These are phyloP conservation scores for Bothriochloa decipiens DNA, from an alignment of 176 grass and related monocot genomes.

Conservation along the genomic window DNA sequence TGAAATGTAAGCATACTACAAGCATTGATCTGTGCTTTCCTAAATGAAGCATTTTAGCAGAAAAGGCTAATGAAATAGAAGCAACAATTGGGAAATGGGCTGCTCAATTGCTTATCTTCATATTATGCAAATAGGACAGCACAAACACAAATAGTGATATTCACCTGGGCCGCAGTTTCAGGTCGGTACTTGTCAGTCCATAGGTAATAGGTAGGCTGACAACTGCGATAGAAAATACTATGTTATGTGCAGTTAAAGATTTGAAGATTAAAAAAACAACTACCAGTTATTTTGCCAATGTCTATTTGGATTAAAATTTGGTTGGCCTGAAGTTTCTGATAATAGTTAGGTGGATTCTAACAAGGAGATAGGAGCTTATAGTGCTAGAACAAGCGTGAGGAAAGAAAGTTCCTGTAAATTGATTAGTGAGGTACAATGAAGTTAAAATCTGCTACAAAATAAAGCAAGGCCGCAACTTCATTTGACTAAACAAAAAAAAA, in stretches of 20 bases:
- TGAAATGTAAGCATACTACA: slow-evolving; percentile 27
- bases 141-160: slow-evolving; percentile 36
- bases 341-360: neutral
- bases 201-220: slow-evolving; percentile 50
- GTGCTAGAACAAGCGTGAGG: neutral
- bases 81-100: neutral
- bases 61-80: slow-evolving; percentile 28
- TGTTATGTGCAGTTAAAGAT: neutral
- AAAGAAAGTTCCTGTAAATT: neutral
- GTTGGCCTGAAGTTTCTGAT: neutral
- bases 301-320: slow-evolving; percentile 16
- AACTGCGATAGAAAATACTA: slow-evolving; percentile 46
- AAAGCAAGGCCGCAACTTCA: slow-evolving; percentile 4
- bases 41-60: neutral
- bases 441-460: neutral
- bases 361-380: slow-evolving; percentile 4
- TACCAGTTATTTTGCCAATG: neutral
- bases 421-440: neutral
- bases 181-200: slow-evolving; percentile 94
- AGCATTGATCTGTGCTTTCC: neutral
- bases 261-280: slow-evolving; percentile 2
- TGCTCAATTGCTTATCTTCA: neutral
- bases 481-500: neutral
- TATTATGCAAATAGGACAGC: slow-evolving; percentile 20
- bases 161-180: slow-evolving; percentile 85